These are phyloP conservation scores for Arabidopsis lyrata DNA, from an alignment of 441 rosid species.

Conservation along the genomic window DNA sequence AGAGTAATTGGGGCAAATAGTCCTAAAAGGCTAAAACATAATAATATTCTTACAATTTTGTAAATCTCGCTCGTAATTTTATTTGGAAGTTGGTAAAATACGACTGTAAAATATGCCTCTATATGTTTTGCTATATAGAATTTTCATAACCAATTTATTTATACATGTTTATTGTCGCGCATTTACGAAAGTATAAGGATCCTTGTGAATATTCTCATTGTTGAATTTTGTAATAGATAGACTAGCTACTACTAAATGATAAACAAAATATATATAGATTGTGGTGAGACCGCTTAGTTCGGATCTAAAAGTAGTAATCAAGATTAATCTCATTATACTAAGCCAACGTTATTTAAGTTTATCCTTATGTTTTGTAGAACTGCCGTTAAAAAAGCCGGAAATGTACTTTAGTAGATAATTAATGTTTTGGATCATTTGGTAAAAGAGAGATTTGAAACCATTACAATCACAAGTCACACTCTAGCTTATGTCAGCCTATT, in stretches of 20 bases:
- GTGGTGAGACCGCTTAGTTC: constrained; percentile 37
- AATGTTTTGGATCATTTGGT: constrained; percentile 29
- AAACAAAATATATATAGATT: background rate
- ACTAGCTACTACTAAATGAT: background rate
- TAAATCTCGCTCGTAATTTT: background rate
- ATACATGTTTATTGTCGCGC: constrained; percentile 10
- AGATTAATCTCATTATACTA: constrained; percentile 27
- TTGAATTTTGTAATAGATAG: constrained; percentile 28
- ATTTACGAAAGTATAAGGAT: constrained; percentile 27
- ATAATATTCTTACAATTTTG: constrained; percentile 1
- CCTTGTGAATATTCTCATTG: constrained; percentile 30
- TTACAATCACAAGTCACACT: constrained; percentile 31
- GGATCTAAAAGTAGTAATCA: constrained; percentile 39
- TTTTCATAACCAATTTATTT: constrained; percentile 4
- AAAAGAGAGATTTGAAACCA: constrained; percentile 19
- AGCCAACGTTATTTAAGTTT: constrained; percentile 5
- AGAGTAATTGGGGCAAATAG: background rate
- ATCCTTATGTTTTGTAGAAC: background rate
- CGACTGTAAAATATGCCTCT: background rate
- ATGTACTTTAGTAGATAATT: background rate
- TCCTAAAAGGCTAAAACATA: background rate
- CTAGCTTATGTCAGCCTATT: constrained; percentile 25
- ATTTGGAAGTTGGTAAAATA: constrained; percentile 15
- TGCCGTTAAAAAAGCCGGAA: background rate
- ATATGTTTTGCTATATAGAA: background rate